Percentiles rank a stretch among this genome's conserved stretches.
Conservation (phyloP, 257 asterid species). For the Misopates orontium region DNA sequence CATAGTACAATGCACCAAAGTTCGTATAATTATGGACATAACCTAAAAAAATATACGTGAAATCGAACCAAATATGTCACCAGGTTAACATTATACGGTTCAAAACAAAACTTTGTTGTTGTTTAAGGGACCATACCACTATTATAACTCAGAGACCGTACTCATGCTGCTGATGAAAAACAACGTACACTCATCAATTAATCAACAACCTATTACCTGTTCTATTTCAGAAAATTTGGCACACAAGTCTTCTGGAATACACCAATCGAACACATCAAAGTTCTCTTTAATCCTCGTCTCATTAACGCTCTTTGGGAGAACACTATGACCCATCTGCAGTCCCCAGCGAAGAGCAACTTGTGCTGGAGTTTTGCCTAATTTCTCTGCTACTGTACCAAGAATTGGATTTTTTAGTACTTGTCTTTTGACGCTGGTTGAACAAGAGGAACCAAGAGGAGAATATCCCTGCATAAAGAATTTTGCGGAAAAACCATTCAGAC, state of each 20-base stretch:
- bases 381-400: constrained; percentile 41
- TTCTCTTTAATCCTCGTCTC: constrained; percentile 55
- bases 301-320: constrained; percentile 50
- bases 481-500: neutral
- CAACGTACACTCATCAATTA: neutral
- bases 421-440: constrained; percentile 60
- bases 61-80: too few relatives aligned
- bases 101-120: too few relatives aligned
- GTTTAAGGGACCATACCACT: too few relatives aligned
- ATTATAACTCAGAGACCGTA: too few relatives aligned
- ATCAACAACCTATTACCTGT: constrained; percentile 36
- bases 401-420: constrained; percentile 65
- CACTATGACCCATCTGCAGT: constrained; percentile 55
- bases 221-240: constrained; percentile 45
- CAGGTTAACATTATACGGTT: too few relatives aligned
- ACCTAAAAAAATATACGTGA: too few relatives aligned
- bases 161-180: too few relatives aligned
- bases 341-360: constrained; percentile 63
- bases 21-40: too few relatives aligned
- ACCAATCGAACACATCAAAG: constrained; percentile 50
- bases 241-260: constrained; percentile 47
- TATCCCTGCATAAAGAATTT: constrained; percentile 46
- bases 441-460: constrained; percentile 88
- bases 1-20: too few relatives aligned
- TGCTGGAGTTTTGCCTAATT: constrained; percentile 54